These are phyloP conservation scores for Crepidotus variabilis DNA, from an alignment of 768 basidiomycete genomes.

Conservation along the genomic window DNA sequence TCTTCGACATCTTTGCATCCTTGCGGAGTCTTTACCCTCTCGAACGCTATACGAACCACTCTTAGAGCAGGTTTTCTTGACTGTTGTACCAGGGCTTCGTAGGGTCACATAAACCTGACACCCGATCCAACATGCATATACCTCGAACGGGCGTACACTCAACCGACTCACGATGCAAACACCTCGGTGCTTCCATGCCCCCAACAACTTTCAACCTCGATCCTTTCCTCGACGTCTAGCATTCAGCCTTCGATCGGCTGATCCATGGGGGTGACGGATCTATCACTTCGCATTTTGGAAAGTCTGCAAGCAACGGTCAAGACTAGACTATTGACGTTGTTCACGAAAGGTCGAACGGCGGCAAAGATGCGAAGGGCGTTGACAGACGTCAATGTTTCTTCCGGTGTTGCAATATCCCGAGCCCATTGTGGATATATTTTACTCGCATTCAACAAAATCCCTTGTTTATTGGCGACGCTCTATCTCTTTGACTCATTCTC, in stretches of 20 bases:
- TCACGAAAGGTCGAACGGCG: too few species aligned
- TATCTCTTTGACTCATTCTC: neutral
- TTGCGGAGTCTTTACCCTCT: constrained; percentile 28
- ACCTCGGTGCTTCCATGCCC: neutral
- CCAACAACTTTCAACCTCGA: neutral
- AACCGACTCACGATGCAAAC: too few species aligned
- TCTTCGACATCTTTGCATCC: constrained; percentile 27
- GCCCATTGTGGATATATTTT: neutral
- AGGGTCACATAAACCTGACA: constrained; percentile 14
- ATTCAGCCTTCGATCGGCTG: neutral
- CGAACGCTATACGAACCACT: constrained; percentile 25
- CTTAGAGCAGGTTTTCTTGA: constrained; percentile 28
- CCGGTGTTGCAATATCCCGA: neutral
- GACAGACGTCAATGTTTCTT: neutral
- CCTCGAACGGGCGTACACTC: too few species aligned
- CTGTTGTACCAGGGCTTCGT: constrained; percentile 27
- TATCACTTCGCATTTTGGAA: neutral
- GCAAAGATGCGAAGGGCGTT: neutral
- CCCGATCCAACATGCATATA: neutral
- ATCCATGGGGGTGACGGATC: neutral
- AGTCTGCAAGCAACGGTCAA: neutral
- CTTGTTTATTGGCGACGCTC: neutral
- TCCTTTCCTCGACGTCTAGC: neutral
- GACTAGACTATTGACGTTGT: neutral
- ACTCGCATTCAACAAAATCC: neutral